phyloP scores from a whole-genome alignment of 176 grass and related monocot species.

The Areca catechu region DNA sequence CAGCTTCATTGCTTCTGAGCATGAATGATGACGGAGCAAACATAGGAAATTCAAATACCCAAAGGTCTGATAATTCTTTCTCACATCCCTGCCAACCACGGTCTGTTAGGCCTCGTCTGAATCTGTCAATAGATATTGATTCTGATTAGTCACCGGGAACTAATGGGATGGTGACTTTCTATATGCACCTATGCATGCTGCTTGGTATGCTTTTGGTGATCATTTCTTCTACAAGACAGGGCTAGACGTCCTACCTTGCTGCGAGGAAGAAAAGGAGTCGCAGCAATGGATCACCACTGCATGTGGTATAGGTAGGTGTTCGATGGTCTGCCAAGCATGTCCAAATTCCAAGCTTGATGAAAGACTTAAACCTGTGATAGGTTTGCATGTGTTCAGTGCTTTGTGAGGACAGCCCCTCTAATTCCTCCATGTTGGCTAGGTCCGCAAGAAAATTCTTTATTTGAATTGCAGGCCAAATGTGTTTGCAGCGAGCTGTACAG shows the following conservation, averaged over 20 bases:
- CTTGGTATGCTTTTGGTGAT: too few relatives aligned
- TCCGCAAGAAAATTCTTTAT: not conserved
- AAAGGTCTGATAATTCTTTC: conserved; percentile 11
- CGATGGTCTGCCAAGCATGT: not conserved
- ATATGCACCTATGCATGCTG: too few relatives aligned
- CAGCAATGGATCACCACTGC: too few relatives aligned
- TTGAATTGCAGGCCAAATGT: not conserved
- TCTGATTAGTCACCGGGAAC: conserved; percentile 33
- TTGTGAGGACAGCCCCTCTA: too few relatives aligned
- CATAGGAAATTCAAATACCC: conserved; percentile 1
- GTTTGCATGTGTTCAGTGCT: too few relatives aligned
- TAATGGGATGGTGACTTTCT: too few relatives aligned
- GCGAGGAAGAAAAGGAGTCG: too few relatives aligned
- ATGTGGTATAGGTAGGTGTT: not conserved
- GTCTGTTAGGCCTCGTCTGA: conserved; percentile 35
- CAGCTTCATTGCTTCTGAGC: conserved; percentile 26
- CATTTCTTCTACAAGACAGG: too few relatives aligned
- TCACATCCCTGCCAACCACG: conserved; percentile 11
- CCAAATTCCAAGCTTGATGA: not conserved
- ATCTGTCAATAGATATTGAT: conserved; percentile 50
- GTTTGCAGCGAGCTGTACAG: conserved; percentile 1
- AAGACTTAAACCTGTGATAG: not conserved
- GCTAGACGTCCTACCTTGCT: too few relatives aligned
- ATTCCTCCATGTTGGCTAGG: not conserved
- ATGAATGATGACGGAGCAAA: conserved; percentile 2